Evolutionary conservation across 148 eudicot species (phyloP), one percentile per base, ranked within the genome.

Genomic region (Cornus suecica): DNA sequence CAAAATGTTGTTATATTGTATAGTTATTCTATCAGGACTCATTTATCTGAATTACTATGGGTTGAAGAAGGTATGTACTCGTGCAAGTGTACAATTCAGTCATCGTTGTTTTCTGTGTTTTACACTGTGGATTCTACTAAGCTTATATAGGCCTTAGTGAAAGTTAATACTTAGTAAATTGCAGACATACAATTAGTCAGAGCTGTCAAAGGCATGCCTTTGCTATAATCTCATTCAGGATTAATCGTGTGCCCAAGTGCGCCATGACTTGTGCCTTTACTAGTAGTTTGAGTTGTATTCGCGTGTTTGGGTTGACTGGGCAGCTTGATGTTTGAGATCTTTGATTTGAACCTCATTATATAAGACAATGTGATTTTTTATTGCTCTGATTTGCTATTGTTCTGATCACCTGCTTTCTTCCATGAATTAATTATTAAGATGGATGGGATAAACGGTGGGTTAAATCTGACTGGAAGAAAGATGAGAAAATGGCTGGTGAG

Each of bases 391-490:
- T 13, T 37, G 24, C 45, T 70, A n/a, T n/a, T 31, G 41, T 71
- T 29, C 11, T 73, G 61, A 45, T 72, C 22, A 22, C 56, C 54
- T 26, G 20, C n/a, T 32, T 56, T 31, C 34, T 42, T 16, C 32
- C 24, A 62, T 24, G 31, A 73, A 52, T 68, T n/a, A 73, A 52
- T 68, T n/a, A 5, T 83, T 13, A 20, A 94, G 98, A 88, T 87
- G 97, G 94, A 74, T 95, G 99, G 99, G 97, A 92, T 78, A 84
- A 77, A 26, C 86, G 90, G 34, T 95, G 99, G 99, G 97, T 95
- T 71, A 89, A 87, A 88, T 95, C 97, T 41, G 97, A 95, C 61
- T 95, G 99, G 97, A 95, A 95, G 87, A 89, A 84, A 81, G 99
- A 92, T 64, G 97, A 92, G 58, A 92, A 85, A 74, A 81, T 84